A percentile compares a stretch with the other conserved stretches of the same genome.
Conservation (phyloP, 208 protist species). For the Trypanosoma boissoni region DNA sequence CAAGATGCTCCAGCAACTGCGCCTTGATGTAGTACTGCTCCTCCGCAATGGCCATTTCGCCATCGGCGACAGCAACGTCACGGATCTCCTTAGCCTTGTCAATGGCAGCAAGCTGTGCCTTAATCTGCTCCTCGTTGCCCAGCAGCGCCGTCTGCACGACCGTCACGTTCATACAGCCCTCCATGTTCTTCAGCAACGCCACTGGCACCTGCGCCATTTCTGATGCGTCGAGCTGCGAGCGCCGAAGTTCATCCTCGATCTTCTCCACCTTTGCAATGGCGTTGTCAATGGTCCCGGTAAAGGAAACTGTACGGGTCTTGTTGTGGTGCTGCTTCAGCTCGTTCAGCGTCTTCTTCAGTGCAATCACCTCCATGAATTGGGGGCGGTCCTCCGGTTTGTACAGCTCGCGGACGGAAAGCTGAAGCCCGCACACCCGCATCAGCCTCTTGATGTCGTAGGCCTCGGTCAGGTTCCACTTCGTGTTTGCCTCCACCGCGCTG, state of each 20-base stretch:
- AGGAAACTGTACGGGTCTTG: conserved; percentile 52
- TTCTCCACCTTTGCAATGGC: conserved; percentile 50
- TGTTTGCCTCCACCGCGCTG: conserved; percentile 34
- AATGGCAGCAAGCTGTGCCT: conserved; percentile 35
- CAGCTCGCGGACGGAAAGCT: conserved; percentile 48
- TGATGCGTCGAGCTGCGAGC: conserved; percentile 50
- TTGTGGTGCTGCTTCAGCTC: conserved; percentile 60
- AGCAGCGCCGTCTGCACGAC: conserved; percentile 45
- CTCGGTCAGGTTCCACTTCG: conserved; percentile 51
- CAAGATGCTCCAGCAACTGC: conserved; percentile 51
- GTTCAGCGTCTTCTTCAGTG: conserved; percentile 43
- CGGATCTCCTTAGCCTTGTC: conserved; percentile 54
- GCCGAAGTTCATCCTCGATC: conserved; percentile 51
- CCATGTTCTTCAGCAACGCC: conserved; percentile 41
- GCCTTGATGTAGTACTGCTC: conserved; percentile 68
- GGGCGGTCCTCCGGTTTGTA: conserved; percentile 62
- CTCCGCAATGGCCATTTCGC: conserved; percentile 55
- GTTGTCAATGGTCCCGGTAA: conserved; percentile 52
- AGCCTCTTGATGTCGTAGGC: conserved; percentile 61
- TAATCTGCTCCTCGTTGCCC: conserved; percentile 59
- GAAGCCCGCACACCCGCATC: conserved; percentile 50
- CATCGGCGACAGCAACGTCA: conserved; percentile 38
- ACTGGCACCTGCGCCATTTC: conserved; percentile 50
- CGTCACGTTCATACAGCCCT: conserved; percentile 51
- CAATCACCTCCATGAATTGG: conserved; percentile 50